These are phyloP conservation scores for Penicillium daleae DNA, from an alignment of 495 filamentous ascomycete genomes.

Conservation along the genomic window DNA sequence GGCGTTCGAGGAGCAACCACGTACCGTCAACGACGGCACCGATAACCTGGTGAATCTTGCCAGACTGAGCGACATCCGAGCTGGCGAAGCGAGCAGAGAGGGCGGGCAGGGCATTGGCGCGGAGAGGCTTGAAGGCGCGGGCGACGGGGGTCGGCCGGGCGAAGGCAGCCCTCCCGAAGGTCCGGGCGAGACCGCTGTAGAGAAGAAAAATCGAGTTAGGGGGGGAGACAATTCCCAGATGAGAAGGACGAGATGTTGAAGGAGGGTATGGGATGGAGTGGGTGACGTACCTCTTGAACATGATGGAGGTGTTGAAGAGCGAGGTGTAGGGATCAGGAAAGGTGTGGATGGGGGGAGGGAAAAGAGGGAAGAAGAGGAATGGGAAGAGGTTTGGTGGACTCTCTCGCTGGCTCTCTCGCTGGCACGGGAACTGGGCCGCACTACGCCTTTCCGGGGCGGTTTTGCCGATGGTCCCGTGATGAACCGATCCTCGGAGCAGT, in stretches of 20 bases:
- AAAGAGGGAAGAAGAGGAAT: slow-evolving; percentile 46
- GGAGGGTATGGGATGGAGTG: slow-evolving; percentile 36
- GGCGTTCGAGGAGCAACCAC: slow-evolving; percentile 37
- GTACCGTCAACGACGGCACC: slow-evolving; percentile 72
- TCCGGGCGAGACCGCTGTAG: slow-evolving; percentile 74
- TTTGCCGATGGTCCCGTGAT: slow-evolving; percentile 57
- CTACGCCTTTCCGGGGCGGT: slow-evolving; percentile 54
- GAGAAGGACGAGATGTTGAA: slow-evolving; percentile 35
- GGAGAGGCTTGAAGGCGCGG: slow-evolving; percentile 69
- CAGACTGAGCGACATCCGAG: slow-evolving; percentile 63
- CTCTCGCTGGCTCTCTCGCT: slow-evolving; percentile 4
- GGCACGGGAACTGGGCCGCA: slow-evolving; percentile 43
- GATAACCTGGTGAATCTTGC: slow-evolving; percentile 87
- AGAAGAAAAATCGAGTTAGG: slow-evolving; percentile 37
- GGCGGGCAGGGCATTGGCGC: slow-evolving; percentile 60
- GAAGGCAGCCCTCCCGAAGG: slow-evolving; percentile 75
- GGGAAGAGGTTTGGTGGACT: slow-evolving; percentile 48
- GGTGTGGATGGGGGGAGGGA: slow-evolving; percentile 33
- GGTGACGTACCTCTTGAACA: slow-evolving; percentile 83
- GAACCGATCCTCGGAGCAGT: slow-evolving; percentile 37
- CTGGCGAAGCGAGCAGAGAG: slow-evolving; percentile 72
- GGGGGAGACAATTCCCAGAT: slow-evolving; percentile 40
- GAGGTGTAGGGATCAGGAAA: slow-evolving; percentile 45
- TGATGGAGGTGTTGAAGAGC: slow-evolving; percentile 64
- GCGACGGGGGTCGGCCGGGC: slow-evolving; percentile 68